Evolutionary conservation across 2,329 filamentous ascomycete genomes (phyloP).

Genomic region (Ceratocystis papillata): DNA sequence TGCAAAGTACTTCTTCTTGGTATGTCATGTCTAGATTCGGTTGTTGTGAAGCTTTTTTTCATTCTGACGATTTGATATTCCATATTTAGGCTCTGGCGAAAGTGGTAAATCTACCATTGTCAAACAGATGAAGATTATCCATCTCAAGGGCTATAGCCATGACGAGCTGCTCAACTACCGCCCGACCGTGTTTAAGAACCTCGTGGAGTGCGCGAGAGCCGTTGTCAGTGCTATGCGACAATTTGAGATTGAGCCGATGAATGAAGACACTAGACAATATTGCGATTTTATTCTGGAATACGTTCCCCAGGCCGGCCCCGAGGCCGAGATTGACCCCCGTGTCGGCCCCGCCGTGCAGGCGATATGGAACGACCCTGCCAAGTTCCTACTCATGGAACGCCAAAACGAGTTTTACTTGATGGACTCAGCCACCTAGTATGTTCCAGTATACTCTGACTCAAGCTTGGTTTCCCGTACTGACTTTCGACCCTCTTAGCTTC

Average conservation of each 20-base stretch:
- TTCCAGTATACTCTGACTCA: conserved; percentile 22
- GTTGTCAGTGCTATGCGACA: conserved; percentile 85
- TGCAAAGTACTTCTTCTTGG: conserved; percentile 96
- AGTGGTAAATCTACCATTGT: conserved; percentile 99
- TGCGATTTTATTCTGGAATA: conserved; percentile 78
- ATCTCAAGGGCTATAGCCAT: conserved; percentile 91
- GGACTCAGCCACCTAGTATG: conserved; percentile 97
- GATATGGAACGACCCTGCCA: conserved; percentile 82
- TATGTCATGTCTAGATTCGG: conserved; percentile 38
- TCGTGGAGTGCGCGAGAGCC: conserved; percentile 91
- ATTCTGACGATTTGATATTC: too few relatives aligned
- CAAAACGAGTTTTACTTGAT: conserved; percentile 98
- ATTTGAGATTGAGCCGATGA: conserved; percentile 71
- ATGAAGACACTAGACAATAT: conserved; percentile 59
- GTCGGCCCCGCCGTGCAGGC: conserved; percentile 75
- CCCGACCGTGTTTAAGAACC: conserved; percentile 94
- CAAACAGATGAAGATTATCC: conserved; percentile 99
- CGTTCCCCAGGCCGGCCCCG: conserved; percentile 79
- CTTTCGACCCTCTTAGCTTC: conserved; percentile 53
- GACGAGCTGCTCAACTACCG: conserved; percentile 92
- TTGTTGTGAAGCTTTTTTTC: background rate
- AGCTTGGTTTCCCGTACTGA: conserved; percentile 1
- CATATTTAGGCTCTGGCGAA: conserved; percentile 72
- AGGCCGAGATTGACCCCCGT: conserved; percentile 67
- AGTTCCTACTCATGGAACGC: conserved; percentile 74